A percentile compares a stretch with the other conserved stretches of the same genome.
Evolutionary conservation across 345 rosid species (phyloP).

Genomic region (Camelina neglecta): DNA sequence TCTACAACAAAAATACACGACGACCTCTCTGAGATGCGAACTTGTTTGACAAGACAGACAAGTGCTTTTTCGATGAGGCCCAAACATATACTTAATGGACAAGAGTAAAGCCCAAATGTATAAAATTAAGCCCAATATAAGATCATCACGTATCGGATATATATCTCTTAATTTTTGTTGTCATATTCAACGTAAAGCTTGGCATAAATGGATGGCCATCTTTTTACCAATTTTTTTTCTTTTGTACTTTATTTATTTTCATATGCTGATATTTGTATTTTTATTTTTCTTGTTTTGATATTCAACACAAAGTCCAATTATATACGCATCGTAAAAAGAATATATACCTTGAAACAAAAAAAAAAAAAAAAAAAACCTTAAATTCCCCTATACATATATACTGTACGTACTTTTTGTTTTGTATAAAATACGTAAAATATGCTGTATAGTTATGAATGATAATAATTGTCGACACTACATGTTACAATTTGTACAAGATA

Average conservation of each 20-base stretch:
- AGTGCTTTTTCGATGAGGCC: slow-evolving; percentile 3
- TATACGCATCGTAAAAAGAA: background rate
- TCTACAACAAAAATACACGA: background rate
- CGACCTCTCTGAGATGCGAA: slow-evolving; percentile 16
- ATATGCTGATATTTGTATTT: no score
- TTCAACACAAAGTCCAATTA: background rate
- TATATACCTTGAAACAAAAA: background rate
- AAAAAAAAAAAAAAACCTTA: background rate
- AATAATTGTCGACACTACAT: background rate
- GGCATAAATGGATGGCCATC: no score
- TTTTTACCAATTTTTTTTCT: no score
- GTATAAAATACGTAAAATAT: no score
- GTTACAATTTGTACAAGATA: background rate
- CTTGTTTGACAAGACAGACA: slow-evolving; percentile 41
- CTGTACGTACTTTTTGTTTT: no score
- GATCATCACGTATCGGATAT: background rate
- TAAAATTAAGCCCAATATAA: background rate
- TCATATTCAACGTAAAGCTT: no score
- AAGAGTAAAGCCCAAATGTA: background rate
- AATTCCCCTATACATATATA: no score
- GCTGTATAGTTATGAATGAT: background rate
- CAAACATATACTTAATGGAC: background rate
- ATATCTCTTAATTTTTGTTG: no score
- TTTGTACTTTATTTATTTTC: no score
- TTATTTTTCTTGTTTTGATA: no score